These are phyloP conservation scores for Russula foetens DNA, from an alignment of 768 basidiomycete genomes.

Conservation along the genomic window DNA sequence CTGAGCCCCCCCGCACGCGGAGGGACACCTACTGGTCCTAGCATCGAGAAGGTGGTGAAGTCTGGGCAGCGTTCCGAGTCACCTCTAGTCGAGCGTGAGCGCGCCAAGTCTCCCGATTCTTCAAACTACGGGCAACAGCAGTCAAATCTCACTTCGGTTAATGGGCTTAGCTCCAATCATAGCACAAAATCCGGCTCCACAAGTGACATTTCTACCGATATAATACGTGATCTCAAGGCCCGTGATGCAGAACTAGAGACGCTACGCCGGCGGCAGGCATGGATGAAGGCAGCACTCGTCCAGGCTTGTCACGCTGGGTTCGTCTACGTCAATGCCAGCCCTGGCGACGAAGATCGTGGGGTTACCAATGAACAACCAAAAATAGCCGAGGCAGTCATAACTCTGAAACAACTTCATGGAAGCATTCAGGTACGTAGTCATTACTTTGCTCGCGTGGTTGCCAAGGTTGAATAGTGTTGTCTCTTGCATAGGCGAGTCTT, in stretches of 20 bases:
- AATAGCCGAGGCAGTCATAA: constrained; percentile 63
- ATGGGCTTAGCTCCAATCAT: constrained; percentile 40
- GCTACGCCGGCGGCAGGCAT: constrained; percentile 66
- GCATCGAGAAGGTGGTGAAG: constrained; percentile 49
- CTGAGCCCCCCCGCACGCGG: constrained; percentile 47
- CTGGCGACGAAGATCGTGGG: constrained; percentile 35
- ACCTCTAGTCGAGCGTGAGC: constrained; percentile 40
- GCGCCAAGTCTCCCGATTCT: constrained; percentile 49
- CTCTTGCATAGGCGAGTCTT: constrained; percentile 47
- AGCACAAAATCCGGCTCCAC: constrained; percentile 47
- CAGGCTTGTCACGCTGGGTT: constrained; percentile 77
- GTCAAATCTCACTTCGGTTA: constrained; percentile 32
- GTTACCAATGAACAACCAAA: constrained; percentile 39
- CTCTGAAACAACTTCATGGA: constrained; percentile 83
- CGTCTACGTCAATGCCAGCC: constrained; percentile 44
- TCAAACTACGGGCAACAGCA: constrained; percentile 44
- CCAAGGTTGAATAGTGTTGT: background rate
- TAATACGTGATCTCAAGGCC: constrained; percentile 69
- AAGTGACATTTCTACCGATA: constrained; percentile 63
- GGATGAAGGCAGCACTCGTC: constrained; percentile 76
- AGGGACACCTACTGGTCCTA: constrained; percentile 40
- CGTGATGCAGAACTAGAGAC: constrained; percentile 78
- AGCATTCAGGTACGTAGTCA: constrained; percentile 63
- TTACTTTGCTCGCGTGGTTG: background rate
- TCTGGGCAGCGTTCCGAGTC: constrained; percentile 51